phyloP scores from a whole-genome alignment of 352 stramenopile genomes.

The Pseudoperonospora humuli region DNA sequence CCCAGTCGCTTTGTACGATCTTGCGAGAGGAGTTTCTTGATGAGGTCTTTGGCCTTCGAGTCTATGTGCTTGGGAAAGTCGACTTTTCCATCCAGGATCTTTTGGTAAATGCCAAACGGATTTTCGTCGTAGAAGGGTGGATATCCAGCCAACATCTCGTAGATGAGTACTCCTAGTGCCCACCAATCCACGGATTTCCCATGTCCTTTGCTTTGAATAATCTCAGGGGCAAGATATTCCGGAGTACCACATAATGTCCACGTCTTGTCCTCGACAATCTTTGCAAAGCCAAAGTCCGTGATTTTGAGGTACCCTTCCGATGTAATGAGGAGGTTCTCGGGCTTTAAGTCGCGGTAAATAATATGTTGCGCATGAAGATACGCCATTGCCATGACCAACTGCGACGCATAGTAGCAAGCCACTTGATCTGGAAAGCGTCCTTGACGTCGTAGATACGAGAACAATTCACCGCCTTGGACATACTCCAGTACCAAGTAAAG shows the following conservation, averaged over 20 bases:
- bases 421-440: constrained; percentile 74
- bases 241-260: constrained; percentile 91
- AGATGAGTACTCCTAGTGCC: constrained; percentile 87
- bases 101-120: constrained; percentile 91
- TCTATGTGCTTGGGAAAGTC: constrained; percentile 89
- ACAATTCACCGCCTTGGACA: constrained; percentile 89
- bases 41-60: constrained; percentile 84
- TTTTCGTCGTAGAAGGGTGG: constrained; percentile 91
- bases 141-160: constrained; percentile 88
- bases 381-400: constrained; percentile 82
- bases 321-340: constrained; percentile 90
- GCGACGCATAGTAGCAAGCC: constrained; percentile 83
- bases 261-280: constrained; percentile 85
- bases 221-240: constrained; percentile 91
- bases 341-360: constrained; percentile 91
- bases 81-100: constrained; percentile 88
- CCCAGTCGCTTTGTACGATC: constrained; percentile 86
- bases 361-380: constrained; percentile 90
- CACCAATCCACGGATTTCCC: constrained; percentile 90
- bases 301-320: constrained; percentile 88
- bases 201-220: constrained; percentile 88
- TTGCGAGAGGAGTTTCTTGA: constrained; percentile 87
- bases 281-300: constrained; percentile 91
- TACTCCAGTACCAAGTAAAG: constrained; percentile 91
- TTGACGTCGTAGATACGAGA: constrained; percentile 85